Conservation (phyloP, 345 rosid genomes). For the Euphorbia pulcherrima region DNA sequence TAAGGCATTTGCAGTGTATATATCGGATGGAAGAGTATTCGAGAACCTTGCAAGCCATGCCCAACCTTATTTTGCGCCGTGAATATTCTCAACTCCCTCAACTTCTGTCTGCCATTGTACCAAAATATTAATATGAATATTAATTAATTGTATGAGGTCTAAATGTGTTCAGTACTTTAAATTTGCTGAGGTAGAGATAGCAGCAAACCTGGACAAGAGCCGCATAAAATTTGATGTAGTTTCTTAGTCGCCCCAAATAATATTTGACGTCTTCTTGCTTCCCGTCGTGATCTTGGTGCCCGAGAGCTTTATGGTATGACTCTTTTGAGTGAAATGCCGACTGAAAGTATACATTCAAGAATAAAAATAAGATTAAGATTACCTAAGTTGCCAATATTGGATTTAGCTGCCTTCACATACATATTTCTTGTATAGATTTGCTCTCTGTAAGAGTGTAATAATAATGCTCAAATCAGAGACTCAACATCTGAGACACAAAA, state of each 20-base stretch:
- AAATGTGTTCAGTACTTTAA: no score
- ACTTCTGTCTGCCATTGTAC: conserved; percentile 53
- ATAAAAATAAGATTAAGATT: neutral
- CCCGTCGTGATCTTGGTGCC: conserved; percentile 46
- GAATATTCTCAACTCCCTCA: conserved; percentile 44
- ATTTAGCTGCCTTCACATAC: no score
- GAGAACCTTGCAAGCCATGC: conserved; percentile 76
- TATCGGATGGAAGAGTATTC: conserved; percentile 59
- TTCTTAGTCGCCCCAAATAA: conserved; percentile 48
- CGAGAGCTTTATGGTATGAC: conserved; percentile 52
- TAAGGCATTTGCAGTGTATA: conserved; percentile 67
- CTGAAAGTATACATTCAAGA: conserved; percentile 31
- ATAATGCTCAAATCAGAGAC: no score
- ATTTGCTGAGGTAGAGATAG: no score
- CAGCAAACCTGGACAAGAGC: no score
- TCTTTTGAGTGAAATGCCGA: conserved; percentile 55
- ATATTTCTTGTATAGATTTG: no score
- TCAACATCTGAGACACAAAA: no score
- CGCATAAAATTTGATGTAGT: neutral
- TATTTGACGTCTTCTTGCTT: conserved; percentile 39
- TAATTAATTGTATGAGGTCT: neutral
- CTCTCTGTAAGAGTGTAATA: no score
- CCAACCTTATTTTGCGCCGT: conserved; percentile 80
- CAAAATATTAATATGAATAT: no score
- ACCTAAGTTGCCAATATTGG: no score